Conservation (phyloP, 495 filamentous ascomycete genomes). For the Penicillium daleae region DNA sequence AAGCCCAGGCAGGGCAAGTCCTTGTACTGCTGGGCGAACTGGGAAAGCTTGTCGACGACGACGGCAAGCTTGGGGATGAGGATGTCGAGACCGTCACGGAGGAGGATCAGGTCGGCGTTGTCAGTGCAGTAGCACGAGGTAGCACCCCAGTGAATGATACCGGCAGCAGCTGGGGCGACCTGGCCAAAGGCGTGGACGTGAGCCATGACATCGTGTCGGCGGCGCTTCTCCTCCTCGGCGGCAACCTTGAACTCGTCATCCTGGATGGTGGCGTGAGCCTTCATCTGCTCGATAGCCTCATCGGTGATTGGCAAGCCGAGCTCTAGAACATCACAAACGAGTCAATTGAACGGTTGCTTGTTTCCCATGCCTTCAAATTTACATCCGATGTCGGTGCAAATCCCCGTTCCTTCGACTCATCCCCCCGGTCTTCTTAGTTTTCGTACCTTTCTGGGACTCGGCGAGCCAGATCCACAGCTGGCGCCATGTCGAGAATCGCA, state of each 20-base stretch:
- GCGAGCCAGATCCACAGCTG: slow-evolving; percentile 83
- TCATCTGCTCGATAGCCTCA: slow-evolving; percentile 77
- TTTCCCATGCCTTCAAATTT: slow-evolving; percentile 9
- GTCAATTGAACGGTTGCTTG: slow-evolving; percentile 29
- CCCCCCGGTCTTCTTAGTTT: slow-evolving; percentile 3
- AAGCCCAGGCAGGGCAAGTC: slow-evolving; percentile 66
- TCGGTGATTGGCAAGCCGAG: slow-evolving; percentile 62
- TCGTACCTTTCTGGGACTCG: slow-evolving; percentile 72
- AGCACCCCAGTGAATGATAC: slow-evolving; percentile 84
- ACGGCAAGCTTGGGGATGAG: slow-evolving; percentile 84
- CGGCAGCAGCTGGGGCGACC: slow-evolving; percentile 78
- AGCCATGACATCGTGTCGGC: slow-evolving; percentile 72
- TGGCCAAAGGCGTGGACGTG: slow-evolving; percentile 76
- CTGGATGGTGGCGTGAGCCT: slow-evolving; percentile 67
- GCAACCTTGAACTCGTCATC: slow-evolving; percentile 82
- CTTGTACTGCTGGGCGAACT: slow-evolving; percentile 80
- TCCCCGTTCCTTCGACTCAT: background rate
- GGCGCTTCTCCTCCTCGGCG: slow-evolving; percentile 76
- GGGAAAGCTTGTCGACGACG: slow-evolving; percentile 76
- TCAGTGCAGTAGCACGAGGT: slow-evolving; percentile 74
- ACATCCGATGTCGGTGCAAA: slow-evolving; percentile 25
- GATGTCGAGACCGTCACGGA: slow-evolving; percentile 73
- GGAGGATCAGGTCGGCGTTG: slow-evolving; percentile 86
- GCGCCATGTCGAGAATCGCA: slow-evolving; percentile 76
- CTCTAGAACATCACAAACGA: slow-evolving; percentile 40